These are phyloP conservation scores for Plantago major DNA, from an alignment of 257 asterid genomes.

Conservation along the genomic window DNA sequence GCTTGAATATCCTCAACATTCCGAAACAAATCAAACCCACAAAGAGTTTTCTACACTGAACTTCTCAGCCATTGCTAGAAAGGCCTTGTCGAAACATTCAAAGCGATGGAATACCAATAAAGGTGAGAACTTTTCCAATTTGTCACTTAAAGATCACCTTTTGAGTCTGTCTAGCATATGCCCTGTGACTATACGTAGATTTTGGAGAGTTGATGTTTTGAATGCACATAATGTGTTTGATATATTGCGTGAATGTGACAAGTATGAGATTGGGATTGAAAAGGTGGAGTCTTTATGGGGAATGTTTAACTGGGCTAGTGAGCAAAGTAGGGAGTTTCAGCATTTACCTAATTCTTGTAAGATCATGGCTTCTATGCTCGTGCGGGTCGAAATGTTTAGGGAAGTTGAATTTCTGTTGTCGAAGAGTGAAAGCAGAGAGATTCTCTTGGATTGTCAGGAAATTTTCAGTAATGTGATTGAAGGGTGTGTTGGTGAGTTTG, in stretches of 20 bases:
- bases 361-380: constrained; percentile 78
- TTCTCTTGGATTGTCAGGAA: constrained; percentile 62
- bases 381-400: constrained; percentile 40
- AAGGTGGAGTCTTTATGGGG: constrained; percentile 74
- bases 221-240: constrained; percentile 67
- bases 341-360: constrained; percentile 59
- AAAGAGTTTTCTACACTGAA: constrained; percentile 27
- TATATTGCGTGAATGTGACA: constrained; percentile 41
- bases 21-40: constrained; percentile 19
- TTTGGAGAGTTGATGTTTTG: constrained; percentile 61
- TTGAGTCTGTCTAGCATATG: constrained; percentile 48
- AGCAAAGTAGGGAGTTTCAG: constrained; percentile 39
- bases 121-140: constrained; percentile 34
- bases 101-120: constrained; percentile 19
- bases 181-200: constrained; percentile 58
- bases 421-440: constrained; percentile 43
- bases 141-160: constrained; percentile 42
- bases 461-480: constrained; percentile 63
- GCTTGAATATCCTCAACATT: constrained; percentile 10
- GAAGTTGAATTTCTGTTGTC: constrained; percentile 70
- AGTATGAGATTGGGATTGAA: constrained; percentile 40
- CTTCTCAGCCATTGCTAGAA: constrained; percentile 34
- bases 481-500: constrained; percentile 52
- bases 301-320: constrained; percentile 55
- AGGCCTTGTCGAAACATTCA: constrained; percentile 36